A percentile compares a stretch with the other conserved stretches of the same genome.
Evolutionary conservation across 2,329 filamentous ascomycete genomes (phyloP).

Genomic region (Ascochyta koolunga): DNA sequence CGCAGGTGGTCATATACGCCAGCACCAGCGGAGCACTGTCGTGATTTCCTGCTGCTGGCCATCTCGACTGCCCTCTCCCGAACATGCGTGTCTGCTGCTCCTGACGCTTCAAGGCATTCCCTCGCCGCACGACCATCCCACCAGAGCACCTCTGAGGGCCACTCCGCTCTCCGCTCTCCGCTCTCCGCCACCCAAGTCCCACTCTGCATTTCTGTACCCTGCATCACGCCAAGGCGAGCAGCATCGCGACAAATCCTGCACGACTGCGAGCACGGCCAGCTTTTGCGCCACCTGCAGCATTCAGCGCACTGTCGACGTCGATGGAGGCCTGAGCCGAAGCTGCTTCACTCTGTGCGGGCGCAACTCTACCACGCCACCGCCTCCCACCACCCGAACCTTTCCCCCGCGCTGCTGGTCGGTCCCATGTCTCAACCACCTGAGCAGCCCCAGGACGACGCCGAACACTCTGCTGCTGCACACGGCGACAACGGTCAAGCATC

Average conservation of each 20-base stretch:
- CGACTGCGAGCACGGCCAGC: constrained; percentile 5
- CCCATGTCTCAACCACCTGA: constrained; percentile 38
- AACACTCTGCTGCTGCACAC: constrained; percentile 13
- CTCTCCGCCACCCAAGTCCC: constrained; percentile 18
- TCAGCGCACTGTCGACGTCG: constrained; percentile 10
- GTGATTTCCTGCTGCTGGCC: constrained; percentile 3
- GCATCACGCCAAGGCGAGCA: constrained; percentile 28
- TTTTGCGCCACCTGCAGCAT: constrained; percentile 1
- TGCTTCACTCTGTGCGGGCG: constrained; percentile 8
- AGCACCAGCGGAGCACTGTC: constrained; percentile 7
- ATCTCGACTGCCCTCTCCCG: background rate
- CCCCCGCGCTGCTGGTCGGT: constrained; percentile 11
- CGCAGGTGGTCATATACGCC: constrained; percentile 12
- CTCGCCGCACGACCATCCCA: constrained; percentile 4
- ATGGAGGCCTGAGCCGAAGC: constrained; percentile 30
- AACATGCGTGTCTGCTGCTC: constrained; percentile 3
- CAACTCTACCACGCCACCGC: constrained; percentile 1
- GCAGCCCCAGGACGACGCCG: constrained; percentile 19
- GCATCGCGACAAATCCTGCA: constrained; percentile 14
- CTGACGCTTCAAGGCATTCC: background rate
- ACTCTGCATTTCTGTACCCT: constrained; percentile 25
- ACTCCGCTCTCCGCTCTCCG: background rate
- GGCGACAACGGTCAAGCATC: constrained; percentile 19
- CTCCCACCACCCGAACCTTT: background rate
- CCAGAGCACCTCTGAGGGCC: constrained; percentile 1